Conservation (phyloP, 1,139 yeast genomes). For the Maudiozyma humilis region DNA sequence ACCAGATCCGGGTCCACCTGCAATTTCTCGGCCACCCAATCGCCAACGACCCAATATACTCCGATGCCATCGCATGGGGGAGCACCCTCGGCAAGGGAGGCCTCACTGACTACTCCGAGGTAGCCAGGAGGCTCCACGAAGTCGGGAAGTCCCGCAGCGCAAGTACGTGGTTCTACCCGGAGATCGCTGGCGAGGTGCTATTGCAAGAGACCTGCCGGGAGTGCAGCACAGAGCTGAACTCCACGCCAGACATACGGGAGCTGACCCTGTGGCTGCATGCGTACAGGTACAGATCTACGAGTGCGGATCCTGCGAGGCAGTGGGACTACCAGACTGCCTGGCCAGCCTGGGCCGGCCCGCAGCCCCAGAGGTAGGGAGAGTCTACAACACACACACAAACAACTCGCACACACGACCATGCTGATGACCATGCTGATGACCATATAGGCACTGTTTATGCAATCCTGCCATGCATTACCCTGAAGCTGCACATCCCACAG, state of each 20-base stretch:
- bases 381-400: too few species aligned
- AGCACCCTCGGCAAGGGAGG: conserved; percentile 53
- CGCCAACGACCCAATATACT: conserved; percentile 89
- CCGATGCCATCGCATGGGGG: conserved; percentile 75
- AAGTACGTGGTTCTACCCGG: conserved; percentile 57
- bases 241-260: conserved; percentile 85
- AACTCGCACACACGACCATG: too few species aligned
- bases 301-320: conserved; percentile 21
- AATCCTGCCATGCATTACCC: neutral
- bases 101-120: conserved; percentile 41
- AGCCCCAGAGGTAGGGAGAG: conserved; percentile 20
- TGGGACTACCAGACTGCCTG: conserved; percentile 72
- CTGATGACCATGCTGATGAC: too few species aligned
- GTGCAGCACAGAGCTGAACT: conserved; percentile 64
- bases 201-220: conserved; percentile 52
- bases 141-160: conserved; percentile 67
- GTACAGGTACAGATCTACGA: conserved; percentile 54
- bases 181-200: conserved; percentile 51
- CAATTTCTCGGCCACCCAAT: conserved; percentile 85
- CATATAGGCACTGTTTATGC: too few species aligned
- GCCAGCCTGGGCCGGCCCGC: conserved; percentile 71
- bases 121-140: conserved; percentile 44
- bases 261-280: conserved; percentile 89
- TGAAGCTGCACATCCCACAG: neutral
- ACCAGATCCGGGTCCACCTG: conserved; percentile 87